phyloP scores from a whole-genome alignment of 1,284 basidiomycete genomes.

The Lentinus polychrous region DNA sequence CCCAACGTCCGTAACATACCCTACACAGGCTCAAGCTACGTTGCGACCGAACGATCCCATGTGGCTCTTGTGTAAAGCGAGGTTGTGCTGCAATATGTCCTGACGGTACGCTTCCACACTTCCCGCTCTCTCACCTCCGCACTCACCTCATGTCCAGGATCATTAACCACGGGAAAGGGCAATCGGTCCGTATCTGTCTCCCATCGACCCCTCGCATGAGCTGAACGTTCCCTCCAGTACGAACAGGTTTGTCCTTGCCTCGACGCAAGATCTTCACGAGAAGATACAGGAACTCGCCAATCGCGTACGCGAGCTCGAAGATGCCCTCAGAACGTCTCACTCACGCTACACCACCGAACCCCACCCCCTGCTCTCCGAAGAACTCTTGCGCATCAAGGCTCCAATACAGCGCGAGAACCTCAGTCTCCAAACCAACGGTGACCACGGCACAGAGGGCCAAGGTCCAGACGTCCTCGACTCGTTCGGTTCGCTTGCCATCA shows the following conservation, averaged over 20 bases:
- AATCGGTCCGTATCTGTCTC: conserved; percentile 53
- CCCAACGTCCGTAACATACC: background rate
- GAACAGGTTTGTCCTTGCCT: conserved; percentile 69
- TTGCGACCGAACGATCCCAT: conserved; percentile 66
- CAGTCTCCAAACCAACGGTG: conserved; percentile 14
- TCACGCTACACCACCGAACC: conserved; percentile 48
- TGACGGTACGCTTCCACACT: conserved; percentile 35
- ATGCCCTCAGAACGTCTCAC: conserved; percentile 57
- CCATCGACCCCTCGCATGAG: conserved; percentile 3
- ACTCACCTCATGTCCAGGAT: conserved; percentile 34
- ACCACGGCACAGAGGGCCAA: conserved; percentile 35
- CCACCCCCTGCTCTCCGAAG: conserved; percentile 63
- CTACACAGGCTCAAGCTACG: conserved; percentile 57
- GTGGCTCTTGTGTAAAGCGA: conserved; percentile 57
- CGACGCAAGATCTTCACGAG: conserved; percentile 76
- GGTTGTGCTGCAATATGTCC: conserved; percentile 64
- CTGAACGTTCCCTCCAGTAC: conserved; percentile 11
- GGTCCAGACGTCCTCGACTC: conserved; percentile 70
- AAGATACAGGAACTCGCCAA: conserved; percentile 70
- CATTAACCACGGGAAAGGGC: conserved; percentile 71
- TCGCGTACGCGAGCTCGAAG: conserved; percentile 74
- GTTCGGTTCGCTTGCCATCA: conserved; percentile 69
- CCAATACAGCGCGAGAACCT: conserved; percentile 58
- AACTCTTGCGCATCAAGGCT: conserved; percentile 63
- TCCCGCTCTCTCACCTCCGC: conserved; percentile 2